Evolutionary conservation across 2,329 filamentous ascomycete genomes (phyloP), one percentile per base, ranked within the genome.

Genomic region (Xenoacremonium recifei): DNA sequence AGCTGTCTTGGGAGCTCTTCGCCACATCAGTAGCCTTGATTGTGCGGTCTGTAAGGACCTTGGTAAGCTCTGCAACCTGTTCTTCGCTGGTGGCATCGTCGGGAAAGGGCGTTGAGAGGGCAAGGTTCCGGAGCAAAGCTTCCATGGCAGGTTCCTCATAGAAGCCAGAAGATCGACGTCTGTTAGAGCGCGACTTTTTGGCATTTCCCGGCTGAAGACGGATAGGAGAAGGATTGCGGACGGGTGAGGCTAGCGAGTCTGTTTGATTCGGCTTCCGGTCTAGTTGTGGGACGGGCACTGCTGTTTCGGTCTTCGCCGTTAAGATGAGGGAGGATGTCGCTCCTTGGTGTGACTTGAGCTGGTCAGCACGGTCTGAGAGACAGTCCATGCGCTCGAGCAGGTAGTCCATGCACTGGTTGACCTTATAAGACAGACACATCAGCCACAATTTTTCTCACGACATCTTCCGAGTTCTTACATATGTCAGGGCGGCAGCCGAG

Each of bases 381-480:
- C 66, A 60, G 10, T 64, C 58, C 5, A 72, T 66, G n/a, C 73
- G 70, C 23, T 72, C 69, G 3, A 76, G 60, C 1, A 82, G 62
- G 44, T 76, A 73, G 39, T 70, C 65, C 2, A 82, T 63, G 45
- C 77, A 80, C 16, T 73, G 66, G 25, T 73, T 64, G 16, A 80
- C 71, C 76, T 80, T 34, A n/a, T n/a, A n/a, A n/a, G n/a, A n/a
- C n/a, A n/a, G n/a, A n/a, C n/a, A n/a, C n/a, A n/a, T n/a, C n/a
- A n/a, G n/a, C n/a, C n/a, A n/a, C n/a, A n/a, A n/a, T n/a, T n/a
- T n/a, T n/a, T n/a, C n/a, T n/a, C n/a, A n/a, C n/a, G n/a, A n/a
- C n/a, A n/a, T n/a, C n/a, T n/a, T n/a, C n/a, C n/a, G n/a, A n/a
- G n/a, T 4, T 62, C 73, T 23, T 58, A 80, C 77, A 49, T 82